A percentile compares a stretch with the other conserved stretches of the same genome.
Evolutionary conservation across 2,329 filamentous ascomycete genomes (phyloP).

Genomic region (Tolypocladium cylindrosporum): DNA sequence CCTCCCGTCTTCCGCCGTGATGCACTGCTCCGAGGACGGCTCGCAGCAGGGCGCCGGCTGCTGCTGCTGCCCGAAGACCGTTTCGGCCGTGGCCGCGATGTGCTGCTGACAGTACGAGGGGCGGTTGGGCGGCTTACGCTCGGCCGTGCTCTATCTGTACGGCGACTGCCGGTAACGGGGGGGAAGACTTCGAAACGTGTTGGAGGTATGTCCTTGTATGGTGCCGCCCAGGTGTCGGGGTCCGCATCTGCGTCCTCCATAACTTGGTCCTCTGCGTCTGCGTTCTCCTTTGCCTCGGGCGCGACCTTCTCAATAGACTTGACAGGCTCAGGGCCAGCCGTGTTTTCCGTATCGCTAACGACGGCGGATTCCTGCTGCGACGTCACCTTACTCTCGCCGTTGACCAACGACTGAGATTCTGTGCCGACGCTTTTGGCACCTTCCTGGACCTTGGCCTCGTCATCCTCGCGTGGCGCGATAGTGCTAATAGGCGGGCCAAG

Average conservation of each 20-base stretch:
- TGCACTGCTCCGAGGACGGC: constrained; percentile 30
- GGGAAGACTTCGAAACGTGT: constrained; percentile 73
- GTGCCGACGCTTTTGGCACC: constrained; percentile 11
- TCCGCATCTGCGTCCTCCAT: constrained; percentile 17
- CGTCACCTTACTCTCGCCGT: constrained; percentile 10
- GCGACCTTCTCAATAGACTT: constrained; percentile 18
- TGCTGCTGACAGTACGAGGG: constrained; percentile 24
- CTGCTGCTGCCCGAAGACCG: constrained; percentile 20
- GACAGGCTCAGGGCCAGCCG: constrained; percentile 14
- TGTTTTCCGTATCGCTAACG: constrained; percentile 3
- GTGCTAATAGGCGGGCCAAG: constrained; percentile 72
- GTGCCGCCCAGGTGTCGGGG: constrained; percentile 30
- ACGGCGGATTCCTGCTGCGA: not conserved
- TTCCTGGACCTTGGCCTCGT: constrained; percentile 35
- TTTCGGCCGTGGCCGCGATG: constrained; percentile 29
- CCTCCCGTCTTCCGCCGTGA: constrained; percentile 47
- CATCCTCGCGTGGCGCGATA: constrained; percentile 77
- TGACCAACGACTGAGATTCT: constrained; percentile 11
- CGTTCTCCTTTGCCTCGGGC: constrained; percentile 22
- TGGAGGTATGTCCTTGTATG: constrained; percentile 52
- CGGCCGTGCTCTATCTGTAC: constrained; percentile 34
- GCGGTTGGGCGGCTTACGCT: constrained; percentile 27
- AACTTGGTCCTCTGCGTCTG: constrained; percentile 12
- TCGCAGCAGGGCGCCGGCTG: constrained; percentile 18
- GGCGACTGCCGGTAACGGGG: constrained; percentile 41